Conservation (phyloP, 2,329 filamentous ascomycete species). For the Pyricularia grisea region DNA sequence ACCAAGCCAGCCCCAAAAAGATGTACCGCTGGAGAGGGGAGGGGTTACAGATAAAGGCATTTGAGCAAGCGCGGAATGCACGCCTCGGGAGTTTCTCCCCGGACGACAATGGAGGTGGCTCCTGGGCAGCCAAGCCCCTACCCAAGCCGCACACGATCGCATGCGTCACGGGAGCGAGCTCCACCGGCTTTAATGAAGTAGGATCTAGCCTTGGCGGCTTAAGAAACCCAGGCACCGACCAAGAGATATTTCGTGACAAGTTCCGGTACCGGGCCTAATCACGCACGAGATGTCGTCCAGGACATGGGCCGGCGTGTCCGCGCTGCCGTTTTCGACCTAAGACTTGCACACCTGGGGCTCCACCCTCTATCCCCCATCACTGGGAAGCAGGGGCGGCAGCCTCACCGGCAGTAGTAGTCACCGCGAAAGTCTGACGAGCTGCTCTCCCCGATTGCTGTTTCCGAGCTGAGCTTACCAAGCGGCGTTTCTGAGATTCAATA, state of each 20-base stretch:
- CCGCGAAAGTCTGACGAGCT: not conserved
- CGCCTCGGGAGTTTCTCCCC: not conserved
- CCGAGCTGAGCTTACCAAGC: too few relatives aligned
- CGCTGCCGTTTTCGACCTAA: not conserved
- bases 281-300: not conserved
- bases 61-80: not conserved
- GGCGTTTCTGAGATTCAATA: too few relatives aligned
- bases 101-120: not conserved
- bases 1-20: not conserved
- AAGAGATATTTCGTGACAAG: not conserved
- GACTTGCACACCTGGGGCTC: not conserved
- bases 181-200: not conserved
- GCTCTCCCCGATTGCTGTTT: too few relatives aligned
- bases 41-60: not conserved
- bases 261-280: not conserved
- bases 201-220: not conserved
- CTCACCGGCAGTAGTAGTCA: too few relatives aligned
- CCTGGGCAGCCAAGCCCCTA: not conserved
- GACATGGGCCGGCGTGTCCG: slow-evolving; percentile 3
- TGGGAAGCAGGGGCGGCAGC: not conserved
- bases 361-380: slow-evolving; percentile 21
- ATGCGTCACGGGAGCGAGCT: not conserved
- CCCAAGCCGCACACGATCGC: not conserved
- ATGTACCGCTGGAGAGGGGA: slow-evolving; percentile 5
- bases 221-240: not conserved